Conservation (phyloP, 345 rosid genomes). For the Ceriops tagal region DNA sequence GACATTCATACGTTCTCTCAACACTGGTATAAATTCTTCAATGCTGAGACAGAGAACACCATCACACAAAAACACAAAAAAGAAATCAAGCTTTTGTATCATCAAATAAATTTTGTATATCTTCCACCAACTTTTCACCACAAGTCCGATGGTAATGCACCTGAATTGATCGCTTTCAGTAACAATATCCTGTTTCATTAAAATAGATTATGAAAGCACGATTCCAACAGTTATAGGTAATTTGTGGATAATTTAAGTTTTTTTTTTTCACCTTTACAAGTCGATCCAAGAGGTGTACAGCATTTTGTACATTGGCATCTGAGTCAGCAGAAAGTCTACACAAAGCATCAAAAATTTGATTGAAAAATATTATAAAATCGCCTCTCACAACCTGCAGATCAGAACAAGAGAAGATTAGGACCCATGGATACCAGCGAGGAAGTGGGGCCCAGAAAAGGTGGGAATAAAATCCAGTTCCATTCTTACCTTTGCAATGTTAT, state of each 20-base stretch:
- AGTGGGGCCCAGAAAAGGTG: not conserved
- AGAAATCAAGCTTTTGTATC: constrained; percentile 7
- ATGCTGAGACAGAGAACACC: constrained; percentile 52
- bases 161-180: constrained; percentile 99
- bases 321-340: constrained; percentile 98
- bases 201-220: constrained; percentile 19
- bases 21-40: constrained; percentile 96
- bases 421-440: not conserved
- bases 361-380: constrained; percentile 90
- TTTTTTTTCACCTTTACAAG: constrained; percentile 73
- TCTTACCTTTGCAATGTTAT: constrained; percentile 95
- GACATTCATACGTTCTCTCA: constrained; percentile 96
- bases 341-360: constrained; percentile 89
- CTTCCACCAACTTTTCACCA: not conserved
- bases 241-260: not conserved
- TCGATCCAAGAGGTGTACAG: constrained; percentile 96
- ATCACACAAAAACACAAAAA: constrained; percentile 3
- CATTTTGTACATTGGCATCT: constrained; percentile 97
- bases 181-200: constrained; percentile 88
- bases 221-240: not conserved
- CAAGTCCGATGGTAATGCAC: constrained; percentile 34
- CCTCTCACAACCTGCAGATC: constrained; percentile 90
- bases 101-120: not conserved
- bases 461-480: not conserved
- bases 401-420: constrained; percentile 19